Evolutionary conservation across 352 stramenopile species (phyloP), one percentile per base, ranked within the genome.

Genomic region (Globisporangium okanoganense): DNA sequence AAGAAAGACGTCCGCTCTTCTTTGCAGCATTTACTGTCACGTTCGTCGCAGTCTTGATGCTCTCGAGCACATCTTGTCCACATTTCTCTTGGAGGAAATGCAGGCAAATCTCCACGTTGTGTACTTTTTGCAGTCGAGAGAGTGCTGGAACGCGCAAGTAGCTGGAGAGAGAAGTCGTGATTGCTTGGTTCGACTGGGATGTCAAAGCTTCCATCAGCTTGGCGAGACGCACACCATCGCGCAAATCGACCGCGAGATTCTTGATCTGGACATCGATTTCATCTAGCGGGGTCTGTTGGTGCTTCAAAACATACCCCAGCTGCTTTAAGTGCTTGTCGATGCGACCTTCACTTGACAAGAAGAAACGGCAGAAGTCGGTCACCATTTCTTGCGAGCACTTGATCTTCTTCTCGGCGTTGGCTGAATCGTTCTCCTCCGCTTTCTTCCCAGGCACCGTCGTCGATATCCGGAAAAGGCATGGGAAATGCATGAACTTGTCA

Each of bases 71-170:
- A 41, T 74, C 73, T 3, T 67, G 59, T 43, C 75, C 82, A 40
- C 84, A 95, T 53, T 88, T 87, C 38, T 83, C 79, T 60, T 93
- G 73, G 36, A 97, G 62, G 40, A 79, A 91, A 48, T 86, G 70
- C 31, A 99, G 61, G 27, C 92, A 96, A 27, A 98, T 78, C 61
- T 95, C 84, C 0, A 98, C 87, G 69, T 99, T 99, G 77, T 98
- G 92, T 10, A 98, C 76, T 71, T 99, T 99, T 69, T 99, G 91
- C 13, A 98, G 73, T 16, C 95, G 75, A n/a, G 95, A 98, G 9
- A 97, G 67, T 18, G 96, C 91, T 6, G 97, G 97, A 10, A 99
- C 77, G n/a, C 96, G 85, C 47, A 99, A 78, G 36, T 85, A 90
- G 10, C 62, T 70, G 18, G 97, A 90, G 36, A 98, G 61, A 0